A percentile compares a stretch with the other conserved stretches of the same genome.
These are phyloP conservation scores for Caloboletus inedulis DNA, from an alignment of 1,284 basidiomycete genomes.

Conservation along the genomic window DNA sequence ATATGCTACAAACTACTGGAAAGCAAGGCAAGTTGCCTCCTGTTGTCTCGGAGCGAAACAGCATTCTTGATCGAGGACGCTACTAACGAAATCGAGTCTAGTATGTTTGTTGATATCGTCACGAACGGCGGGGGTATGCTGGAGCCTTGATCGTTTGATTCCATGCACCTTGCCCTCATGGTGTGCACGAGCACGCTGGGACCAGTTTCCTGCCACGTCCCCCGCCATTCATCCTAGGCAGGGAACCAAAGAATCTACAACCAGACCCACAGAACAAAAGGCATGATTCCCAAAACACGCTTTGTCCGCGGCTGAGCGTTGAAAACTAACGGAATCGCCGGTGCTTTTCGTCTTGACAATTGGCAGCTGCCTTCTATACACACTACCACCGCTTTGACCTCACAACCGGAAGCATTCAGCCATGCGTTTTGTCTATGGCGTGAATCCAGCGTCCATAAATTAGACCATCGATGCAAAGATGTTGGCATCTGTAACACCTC, in stretches of 20 bases:
- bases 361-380: background rate
- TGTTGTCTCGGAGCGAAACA: no score
- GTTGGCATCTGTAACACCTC: background rate
- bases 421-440: background rate
- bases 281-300: background rate
- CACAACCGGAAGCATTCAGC: background rate
- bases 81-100: background rate
- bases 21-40: background rate
- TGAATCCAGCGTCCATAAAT: background rate
- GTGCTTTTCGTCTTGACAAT: no score
- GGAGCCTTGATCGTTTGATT: background rate
- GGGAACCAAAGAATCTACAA: background rate
- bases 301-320: background rate
- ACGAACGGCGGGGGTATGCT: background rate
- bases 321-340: background rate
- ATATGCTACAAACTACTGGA: no score
- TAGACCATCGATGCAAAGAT: background rate
- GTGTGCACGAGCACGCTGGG: background rate
- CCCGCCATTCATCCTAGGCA: background rate
- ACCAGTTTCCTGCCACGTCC: background rate
- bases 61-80: no score
- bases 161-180: background rate
- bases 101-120: background rate
- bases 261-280: background rate
- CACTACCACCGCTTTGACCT: background rate